Percentiles rank a stretch among this genome's conserved stretches.
These are phyloP conservation scores for Bimuria novae-zelandiae DNA, from an alignment of 2,329 filamentous ascomycete genomes.

Conservation along the genomic window DNA sequence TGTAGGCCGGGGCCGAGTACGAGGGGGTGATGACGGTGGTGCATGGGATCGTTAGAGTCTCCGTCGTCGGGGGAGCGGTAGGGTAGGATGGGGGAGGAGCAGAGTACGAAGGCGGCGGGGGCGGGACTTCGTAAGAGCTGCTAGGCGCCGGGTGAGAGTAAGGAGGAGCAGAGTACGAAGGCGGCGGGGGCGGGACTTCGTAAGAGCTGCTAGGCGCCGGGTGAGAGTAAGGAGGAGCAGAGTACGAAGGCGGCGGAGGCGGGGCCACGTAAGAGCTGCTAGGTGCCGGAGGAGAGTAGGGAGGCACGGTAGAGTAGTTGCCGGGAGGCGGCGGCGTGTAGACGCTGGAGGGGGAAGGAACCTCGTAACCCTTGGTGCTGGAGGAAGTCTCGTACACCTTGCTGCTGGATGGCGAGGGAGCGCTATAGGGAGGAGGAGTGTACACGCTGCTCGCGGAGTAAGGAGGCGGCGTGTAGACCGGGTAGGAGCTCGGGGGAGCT, in stretches of 20 bases:
- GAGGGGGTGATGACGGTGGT: not conserved
- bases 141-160: slow-evolving; percentile 4
- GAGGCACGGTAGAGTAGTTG: slow-evolving; percentile 1
- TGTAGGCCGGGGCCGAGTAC: not conserved
- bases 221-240: slow-evolving; percentile 6
- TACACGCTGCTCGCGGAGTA: too few relatives aligned
- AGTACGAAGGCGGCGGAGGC: slow-evolving; percentile 3
- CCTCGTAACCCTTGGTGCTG: not conserved
- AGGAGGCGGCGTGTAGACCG: slow-evolving; percentile 1
- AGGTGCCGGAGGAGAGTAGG: slow-evolving; percentile 5
- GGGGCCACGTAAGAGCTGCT: not conserved
- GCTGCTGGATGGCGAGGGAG: not conserved
- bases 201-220: slow-evolving; percentile 5
- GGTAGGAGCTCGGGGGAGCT: not conserved
- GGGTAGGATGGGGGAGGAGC: slow-evolving; percentile 13
- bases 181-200: not conserved
- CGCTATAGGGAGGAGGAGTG: too few relatives aligned
- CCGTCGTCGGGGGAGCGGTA: slow-evolving; percentile 10
- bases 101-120: slow-evolving; percentile 1
- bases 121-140: slow-evolving; percentile 1
- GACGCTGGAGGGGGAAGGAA: slow-evolving; percentile 4
- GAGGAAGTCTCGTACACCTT: not conserved
- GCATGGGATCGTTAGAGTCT: slow-evolving; percentile 4
- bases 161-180: slow-evolving; percentile 7
- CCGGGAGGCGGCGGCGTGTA: not conserved